Evolutionary conservation across 2,329 filamentous ascomycete species (phyloP).

Genomic region (Aspergillus sp.): DNA sequence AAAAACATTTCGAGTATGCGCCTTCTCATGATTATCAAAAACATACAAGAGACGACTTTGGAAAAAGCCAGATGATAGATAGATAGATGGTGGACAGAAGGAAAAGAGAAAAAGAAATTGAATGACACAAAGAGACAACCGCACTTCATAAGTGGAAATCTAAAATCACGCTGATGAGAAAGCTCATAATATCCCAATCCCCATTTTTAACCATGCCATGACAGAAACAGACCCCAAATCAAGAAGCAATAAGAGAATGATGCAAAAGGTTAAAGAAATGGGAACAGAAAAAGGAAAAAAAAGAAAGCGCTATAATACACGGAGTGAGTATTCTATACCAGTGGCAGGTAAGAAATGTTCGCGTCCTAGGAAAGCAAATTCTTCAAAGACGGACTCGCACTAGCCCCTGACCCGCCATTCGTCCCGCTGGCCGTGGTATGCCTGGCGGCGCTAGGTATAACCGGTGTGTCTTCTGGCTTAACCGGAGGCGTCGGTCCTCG

Average conservation of each 20-base stretch:
- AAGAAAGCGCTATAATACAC: slow-evolving; percentile 22
- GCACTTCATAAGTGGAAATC: slow-evolving; percentile 5
- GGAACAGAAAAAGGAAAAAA: background rate
- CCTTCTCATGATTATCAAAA: background rate
- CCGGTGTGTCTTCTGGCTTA: slow-evolving; percentile 32
- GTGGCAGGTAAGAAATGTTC: background rate
- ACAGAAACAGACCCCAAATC: slow-evolving; percentile 8
- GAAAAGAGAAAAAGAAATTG: background rate
- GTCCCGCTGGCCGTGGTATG: slow-evolving; percentile 31
- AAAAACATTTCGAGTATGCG: background rate
- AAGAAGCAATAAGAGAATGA: slow-evolving; percentile 5
- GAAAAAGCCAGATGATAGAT: background rate
- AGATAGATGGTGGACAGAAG: background rate
- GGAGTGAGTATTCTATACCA: slow-evolving; percentile 3
- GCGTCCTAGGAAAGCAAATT: slow-evolving; percentile 66
- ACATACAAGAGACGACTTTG: too few species aligned
- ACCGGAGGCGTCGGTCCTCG: slow-evolving; percentile 36
- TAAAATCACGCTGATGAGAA: slow-evolving; percentile 14
- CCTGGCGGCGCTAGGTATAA: slow-evolving; percentile 30
- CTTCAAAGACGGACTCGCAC: slow-evolving; percentile 72
- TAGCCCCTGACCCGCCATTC: slow-evolving; percentile 58
- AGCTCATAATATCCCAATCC: slow-evolving; percentile 14
- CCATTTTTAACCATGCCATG: slow-evolving; percentile 17
- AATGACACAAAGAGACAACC: background rate
- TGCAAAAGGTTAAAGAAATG: background rate